Conservation (phyloP, 2,329 filamentous ascomycete species). For the Geosmithia putterillii region DNA sequence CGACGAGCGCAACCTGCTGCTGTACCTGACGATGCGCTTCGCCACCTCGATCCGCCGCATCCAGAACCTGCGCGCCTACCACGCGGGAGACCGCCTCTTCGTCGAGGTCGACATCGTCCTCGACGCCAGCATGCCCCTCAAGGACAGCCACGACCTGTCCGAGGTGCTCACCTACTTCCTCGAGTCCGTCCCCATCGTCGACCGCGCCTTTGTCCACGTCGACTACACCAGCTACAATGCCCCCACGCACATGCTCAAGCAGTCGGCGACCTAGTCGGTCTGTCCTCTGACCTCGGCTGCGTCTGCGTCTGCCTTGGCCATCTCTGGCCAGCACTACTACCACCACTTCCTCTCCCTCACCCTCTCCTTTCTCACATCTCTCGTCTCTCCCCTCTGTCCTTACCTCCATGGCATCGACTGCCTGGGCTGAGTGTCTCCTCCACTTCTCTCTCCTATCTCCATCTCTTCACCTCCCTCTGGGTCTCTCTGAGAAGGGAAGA, state of each 20-base stretch:
- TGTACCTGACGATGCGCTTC: slow-evolving; percentile 91
- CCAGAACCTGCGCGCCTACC: slow-evolving; percentile 74
- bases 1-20: slow-evolving; percentile 71
- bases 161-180: slow-evolving; percentile 75
- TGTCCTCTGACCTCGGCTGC: too few relatives aligned
- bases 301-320: too few relatives aligned
- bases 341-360: too few relatives aligned
- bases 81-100: slow-evolving; percentile 74
- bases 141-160: slow-evolving; percentile 69
- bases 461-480: too few relatives aligned
- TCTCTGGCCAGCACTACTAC: too few relatives aligned
- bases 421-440: too few relatives aligned
- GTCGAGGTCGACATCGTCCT: slow-evolving; percentile 75
- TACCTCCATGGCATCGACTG: too few relatives aligned
- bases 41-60: slow-evolving; percentile 79
- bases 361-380: too few relatives aligned
- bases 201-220: slow-evolving; percentile 57
- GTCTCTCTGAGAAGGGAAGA: too few relatives aligned
- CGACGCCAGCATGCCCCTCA: slow-evolving; percentile 60
- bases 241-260: slow-evolving; percentile 42
- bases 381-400: too few relatives aligned
- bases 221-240: slow-evolving; percentile 52
- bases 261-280: slow-evolving; percentile 2
- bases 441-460: too few relatives aligned
- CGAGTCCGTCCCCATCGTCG: slow-evolving; percentile 71